phyloP scores from a whole-genome alignment of 2,329 filamentous ascomycete species.

The Diplocarpon mali region DNA sequence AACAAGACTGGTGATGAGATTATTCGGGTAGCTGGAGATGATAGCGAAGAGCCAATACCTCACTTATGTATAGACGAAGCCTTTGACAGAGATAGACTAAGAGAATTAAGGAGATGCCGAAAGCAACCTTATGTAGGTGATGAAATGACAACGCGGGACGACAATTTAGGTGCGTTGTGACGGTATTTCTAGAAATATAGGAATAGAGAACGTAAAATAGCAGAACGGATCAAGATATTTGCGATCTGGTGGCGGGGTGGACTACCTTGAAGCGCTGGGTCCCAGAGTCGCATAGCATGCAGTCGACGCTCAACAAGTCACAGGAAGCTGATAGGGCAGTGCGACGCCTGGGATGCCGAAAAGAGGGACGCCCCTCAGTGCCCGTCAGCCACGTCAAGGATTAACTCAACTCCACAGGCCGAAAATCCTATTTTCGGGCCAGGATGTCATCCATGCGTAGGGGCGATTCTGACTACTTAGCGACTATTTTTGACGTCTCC shows the following conservation, averaged over 20 bases:
- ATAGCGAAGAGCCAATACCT: constrained; percentile 4
- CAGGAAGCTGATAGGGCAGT: neutral
- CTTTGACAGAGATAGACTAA: constrained; percentile 11
- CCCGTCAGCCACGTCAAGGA: neutral
- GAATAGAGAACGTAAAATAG: constrained; percentile 5
- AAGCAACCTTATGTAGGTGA: constrained; percentile 21
- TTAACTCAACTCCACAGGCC: neutral
- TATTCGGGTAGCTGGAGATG: constrained; percentile 4
- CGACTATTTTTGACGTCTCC: constrained; percentile 2
- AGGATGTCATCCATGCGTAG: neutral
- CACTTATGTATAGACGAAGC: constrained; percentile 17
- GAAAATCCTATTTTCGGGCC: neutral
- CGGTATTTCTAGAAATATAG: constrained; percentile 20
- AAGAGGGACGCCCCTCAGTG: neutral
- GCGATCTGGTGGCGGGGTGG: neutral
- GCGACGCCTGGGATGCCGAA: neutral
- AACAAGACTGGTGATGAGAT: neutral
- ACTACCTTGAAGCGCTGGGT: neutral
- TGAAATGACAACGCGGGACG: constrained; percentile 18
- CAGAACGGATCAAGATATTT: neutral
- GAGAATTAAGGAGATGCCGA: neutral
- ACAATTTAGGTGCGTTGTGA: constrained; percentile 20
- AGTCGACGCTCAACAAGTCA: neutral
- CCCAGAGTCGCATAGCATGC: neutral
- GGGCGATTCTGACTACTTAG: neutral